Evolutionary conservation across 495 filamentous ascomycete genomes (phyloP).

Genomic region (Neurospora sp.): DNA sequence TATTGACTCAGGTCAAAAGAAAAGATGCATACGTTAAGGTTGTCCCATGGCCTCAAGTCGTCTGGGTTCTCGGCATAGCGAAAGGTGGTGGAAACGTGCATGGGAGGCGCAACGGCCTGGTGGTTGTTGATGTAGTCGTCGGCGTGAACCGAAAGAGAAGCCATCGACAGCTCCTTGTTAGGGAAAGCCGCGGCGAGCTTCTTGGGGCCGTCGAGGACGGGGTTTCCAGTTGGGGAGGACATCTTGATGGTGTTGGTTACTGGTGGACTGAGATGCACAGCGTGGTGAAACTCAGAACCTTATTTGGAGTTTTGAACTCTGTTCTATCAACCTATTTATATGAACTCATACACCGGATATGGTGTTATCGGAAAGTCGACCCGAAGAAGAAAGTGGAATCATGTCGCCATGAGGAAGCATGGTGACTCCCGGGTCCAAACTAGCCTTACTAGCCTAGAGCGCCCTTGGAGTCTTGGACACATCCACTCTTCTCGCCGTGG

Average conservation of each 20-base stretch:
- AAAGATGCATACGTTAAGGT: slow-evolving; percentile 30
- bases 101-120: slow-evolving; percentile 69
- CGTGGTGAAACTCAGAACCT: neutral
- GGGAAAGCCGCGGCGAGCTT: slow-evolving; percentile 18
- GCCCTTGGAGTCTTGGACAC: neutral
- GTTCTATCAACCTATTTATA: neutral
- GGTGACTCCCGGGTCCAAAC: neutral
- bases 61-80: slow-evolving; percentile 65
- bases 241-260: neutral
- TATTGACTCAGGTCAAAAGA: neutral
- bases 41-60: slow-evolving; percentile 40
- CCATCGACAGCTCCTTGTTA: slow-evolving; percentile 32
- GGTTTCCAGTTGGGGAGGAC: neutral
- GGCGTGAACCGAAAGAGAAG: slow-evolving; percentile 76
- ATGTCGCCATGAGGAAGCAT: neutral
- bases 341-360: neutral
- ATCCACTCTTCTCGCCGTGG: neutral
- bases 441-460: neutral
- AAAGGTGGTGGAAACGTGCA: slow-evolving; percentile 84
- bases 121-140: slow-evolving; percentile 67
- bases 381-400: neutral
- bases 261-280: neutral
- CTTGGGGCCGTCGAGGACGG: slow-evolving; percentile 11
- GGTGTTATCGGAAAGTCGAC: neutral
- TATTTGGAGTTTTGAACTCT: neutral